Conservation (phyloP, 2,329 filamentous ascomycete genomes). For the Endoconidiophora laricicola region DNA sequence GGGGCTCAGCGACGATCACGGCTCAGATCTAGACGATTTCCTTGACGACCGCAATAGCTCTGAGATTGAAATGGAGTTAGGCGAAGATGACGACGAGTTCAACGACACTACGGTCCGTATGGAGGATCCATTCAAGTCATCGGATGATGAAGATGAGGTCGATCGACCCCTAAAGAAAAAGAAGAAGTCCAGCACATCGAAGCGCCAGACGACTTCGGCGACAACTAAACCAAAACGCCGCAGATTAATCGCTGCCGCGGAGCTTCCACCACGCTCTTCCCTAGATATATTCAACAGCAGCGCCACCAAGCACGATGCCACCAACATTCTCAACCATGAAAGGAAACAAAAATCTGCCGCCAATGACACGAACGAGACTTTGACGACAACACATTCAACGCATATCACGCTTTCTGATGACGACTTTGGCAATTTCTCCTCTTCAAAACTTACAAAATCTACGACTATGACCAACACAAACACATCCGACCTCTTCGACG, state of each 20-base stretch:
- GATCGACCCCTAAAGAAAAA: neutral
- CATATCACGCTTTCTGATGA: too few species aligned
- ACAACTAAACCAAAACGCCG: neutral
- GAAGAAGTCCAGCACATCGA: neutral
- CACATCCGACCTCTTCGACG: neutral
- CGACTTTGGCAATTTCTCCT: too few species aligned
- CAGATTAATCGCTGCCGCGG: neutral
- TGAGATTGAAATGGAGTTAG: constrained; percentile 1
- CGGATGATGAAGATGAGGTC: constrained; percentile 2
- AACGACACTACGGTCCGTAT: neutral
- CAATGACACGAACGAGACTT: too few species aligned
- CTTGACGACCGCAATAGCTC: constrained; percentile 9
- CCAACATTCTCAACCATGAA: too few species aligned
- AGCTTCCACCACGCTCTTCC: neutral
- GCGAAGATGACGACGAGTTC: constrained; percentile 2
- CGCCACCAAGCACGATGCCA: too few species aligned
- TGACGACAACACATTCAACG: too few species aligned
- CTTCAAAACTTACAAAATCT: too few species aligned
- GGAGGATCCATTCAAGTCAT: neutral
- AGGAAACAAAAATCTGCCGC: too few species aligned
- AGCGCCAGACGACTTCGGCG: neutral
- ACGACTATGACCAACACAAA: too few species aligned
- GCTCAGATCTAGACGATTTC: constrained; percentile 12
- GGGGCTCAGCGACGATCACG: constrained; percentile 11
- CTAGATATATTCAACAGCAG: neutral